A percentile compares a stretch with the other conserved stretches of the same genome.
Conservation (phyloP, 2,329 filamentous ascomycete genomes). For the Penicillium sp. region DNA sequence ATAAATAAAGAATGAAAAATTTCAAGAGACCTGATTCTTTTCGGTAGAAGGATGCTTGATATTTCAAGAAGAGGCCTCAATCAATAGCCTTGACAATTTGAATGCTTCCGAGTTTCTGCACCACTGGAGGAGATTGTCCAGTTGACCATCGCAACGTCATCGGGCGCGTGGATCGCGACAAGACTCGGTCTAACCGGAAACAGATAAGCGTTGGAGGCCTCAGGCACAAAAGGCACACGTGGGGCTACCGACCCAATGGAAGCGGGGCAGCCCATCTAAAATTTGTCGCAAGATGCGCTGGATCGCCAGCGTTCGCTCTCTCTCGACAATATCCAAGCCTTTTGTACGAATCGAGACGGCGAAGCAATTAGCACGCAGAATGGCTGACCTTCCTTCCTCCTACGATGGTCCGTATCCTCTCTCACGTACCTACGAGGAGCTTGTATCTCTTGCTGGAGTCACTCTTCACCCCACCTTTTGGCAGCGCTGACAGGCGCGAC, state of each 20-base stretch:
- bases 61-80: too few species aligned
- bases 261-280: constrained; percentile 12
- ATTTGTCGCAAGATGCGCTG: constrained; percentile 20
- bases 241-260: constrained; percentile 22
- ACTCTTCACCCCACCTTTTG: constrained; percentile 11
- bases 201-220: neutral
- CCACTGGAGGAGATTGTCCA: neutral
- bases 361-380: constrained; percentile 35
- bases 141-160: neutral
- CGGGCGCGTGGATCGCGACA: constrained; percentile 3
- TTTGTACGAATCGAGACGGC: constrained; percentile 29
- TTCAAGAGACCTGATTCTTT: too few species aligned
- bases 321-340: constrained; percentile 23
- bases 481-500: constrained; percentile 12
- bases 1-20: too few species aligned
- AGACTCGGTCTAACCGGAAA: neutral
- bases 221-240: constrained; percentile 14
- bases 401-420: constrained; percentile 52
- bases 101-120: too few species aligned
- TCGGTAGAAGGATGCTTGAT: too few species aligned
- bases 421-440: neutral
- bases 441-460: neutral
- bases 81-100: too few species aligned
- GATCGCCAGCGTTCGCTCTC: constrained; percentile 13
- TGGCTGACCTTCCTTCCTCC: constrained; percentile 52